phyloP scores from a whole-genome alignment of 768 basidiomycete species.

The Tricholoma terreum region DNA sequence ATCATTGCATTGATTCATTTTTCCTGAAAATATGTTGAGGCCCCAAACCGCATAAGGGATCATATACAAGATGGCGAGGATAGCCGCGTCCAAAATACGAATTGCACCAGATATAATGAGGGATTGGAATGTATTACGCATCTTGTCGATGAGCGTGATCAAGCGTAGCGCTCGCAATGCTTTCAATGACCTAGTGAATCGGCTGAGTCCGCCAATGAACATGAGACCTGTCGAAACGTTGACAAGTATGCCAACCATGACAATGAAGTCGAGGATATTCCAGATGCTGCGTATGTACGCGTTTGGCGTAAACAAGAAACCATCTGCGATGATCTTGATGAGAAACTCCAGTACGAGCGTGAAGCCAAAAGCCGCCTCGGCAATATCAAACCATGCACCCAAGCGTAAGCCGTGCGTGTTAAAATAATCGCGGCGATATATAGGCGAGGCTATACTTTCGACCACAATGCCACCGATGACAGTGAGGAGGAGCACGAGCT shows the following conservation, averaged over 20 bases:
- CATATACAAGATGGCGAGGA: constrained; percentile 88
- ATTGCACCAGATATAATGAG: constrained; percentile 82
- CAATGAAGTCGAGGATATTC: constrained; percentile 87
- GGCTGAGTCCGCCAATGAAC: constrained; percentile 74
- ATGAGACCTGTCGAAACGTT: constrained; percentile 71
- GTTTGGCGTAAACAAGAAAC: constrained; percentile 86
- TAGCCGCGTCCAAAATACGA: constrained; percentile 85
- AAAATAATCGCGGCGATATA: constrained; percentile 77
- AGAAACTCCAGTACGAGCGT: constrained; percentile 76
- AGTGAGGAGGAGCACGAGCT: constrained; percentile 66
- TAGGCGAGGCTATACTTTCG: constrained; percentile 79
- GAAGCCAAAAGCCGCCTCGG: constrained; percentile 70
- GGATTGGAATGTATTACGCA: constrained; percentile 83
- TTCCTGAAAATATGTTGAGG: constrained; percentile 85
- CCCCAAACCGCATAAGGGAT: constrained; percentile 94
- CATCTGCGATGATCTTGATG: constrained; percentile 92
- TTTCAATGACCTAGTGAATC: constrained; percentile 82
- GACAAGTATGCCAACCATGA: constrained; percentile 73
- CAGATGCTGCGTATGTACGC: constrained; percentile 90
- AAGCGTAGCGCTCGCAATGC: constrained; percentile 85
- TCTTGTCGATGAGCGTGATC: constrained; percentile 84
- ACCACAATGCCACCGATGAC: constrained; percentile 82
- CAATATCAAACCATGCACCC: constrained; percentile 84
- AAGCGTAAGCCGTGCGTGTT: constrained; percentile 53
- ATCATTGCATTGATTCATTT: constrained; percentile 86